These are phyloP conservation scores for Neofusicoccum sp. DNA, from an alignment of 2,329 filamentous ascomycete genomes.

Conservation along the genomic window DNA sequence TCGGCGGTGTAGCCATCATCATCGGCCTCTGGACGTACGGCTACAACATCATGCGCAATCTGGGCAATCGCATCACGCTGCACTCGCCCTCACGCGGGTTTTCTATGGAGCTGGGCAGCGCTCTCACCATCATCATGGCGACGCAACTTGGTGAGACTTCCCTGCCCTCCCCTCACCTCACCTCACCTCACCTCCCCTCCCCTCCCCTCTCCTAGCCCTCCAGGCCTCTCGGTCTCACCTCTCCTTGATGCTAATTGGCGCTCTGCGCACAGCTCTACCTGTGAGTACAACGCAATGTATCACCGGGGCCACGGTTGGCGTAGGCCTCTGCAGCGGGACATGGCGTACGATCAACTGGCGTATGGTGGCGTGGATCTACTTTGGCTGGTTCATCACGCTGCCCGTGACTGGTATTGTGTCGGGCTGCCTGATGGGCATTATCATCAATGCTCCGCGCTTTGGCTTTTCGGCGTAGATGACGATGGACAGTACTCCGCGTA, in stretches of 20 bases:
- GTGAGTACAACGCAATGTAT: conserved; percentile 63
- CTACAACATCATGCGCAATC: conserved; percentile 63
- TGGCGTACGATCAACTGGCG: conserved; percentile 62
- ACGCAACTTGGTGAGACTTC: too few relatives aligned
- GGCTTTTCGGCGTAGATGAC: neutral
- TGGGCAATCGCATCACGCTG: conserved; percentile 63
- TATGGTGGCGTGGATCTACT: conserved; percentile 60
- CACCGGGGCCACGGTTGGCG: conserved; percentile 58
- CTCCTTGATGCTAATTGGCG: neutral
- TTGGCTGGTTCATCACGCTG: conserved; percentile 61
- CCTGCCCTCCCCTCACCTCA: too few relatives aligned
- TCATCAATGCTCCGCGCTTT: conserved; percentile 56
- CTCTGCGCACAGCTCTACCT: too few relatives aligned
- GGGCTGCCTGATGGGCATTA: conserved; percentile 61
- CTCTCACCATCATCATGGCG: conserved; percentile 62
- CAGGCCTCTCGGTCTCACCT: neutral
- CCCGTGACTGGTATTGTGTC: conserved; percentile 57
- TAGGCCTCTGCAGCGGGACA: conserved; percentile 60
- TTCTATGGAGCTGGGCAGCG: conserved; percentile 44
- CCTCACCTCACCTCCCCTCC: too few relatives aligned
- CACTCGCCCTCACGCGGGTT: conserved; percentile 59
- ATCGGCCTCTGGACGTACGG: conserved; percentile 62
- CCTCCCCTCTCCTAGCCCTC: too few relatives aligned
- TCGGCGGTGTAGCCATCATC: conserved; percentile 53
- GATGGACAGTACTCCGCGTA: too few relatives aligned